phyloP scores from a whole-genome alignment of 2,329 filamentous ascomycete genomes.

The Aspergillus novoparasiticus region DNA sequence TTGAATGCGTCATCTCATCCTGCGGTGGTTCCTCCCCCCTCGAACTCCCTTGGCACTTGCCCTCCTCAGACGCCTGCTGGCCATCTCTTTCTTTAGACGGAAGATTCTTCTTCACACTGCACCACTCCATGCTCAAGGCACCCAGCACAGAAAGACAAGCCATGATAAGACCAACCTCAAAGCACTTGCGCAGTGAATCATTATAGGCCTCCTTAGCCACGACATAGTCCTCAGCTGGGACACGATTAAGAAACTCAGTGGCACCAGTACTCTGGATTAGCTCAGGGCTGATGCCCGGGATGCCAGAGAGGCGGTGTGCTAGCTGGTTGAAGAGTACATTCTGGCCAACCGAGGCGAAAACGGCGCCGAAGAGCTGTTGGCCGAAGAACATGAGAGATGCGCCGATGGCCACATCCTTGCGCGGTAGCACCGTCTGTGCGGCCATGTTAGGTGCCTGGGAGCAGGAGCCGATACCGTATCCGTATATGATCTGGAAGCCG shows the following conservation, averaged over 20 bases:
- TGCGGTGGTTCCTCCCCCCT: background rate
- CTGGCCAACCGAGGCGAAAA: constrained; percentile 53
- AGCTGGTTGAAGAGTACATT: constrained; percentile 8
- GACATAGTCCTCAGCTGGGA: background rate
- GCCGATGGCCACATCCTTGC: constrained; percentile 36
- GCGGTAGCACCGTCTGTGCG: constrained; percentile 35
- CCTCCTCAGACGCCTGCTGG: background rate
- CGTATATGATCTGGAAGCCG: constrained; percentile 39
- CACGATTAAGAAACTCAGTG: background rate
- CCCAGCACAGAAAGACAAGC: background rate
- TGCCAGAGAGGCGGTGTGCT: background rate
- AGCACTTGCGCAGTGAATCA: background rate
- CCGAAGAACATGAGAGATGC: constrained; percentile 39
- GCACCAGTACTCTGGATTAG: background rate
- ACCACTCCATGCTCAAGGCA: background rate
- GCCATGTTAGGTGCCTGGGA: constrained; percentile 40
- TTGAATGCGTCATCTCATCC: background rate
- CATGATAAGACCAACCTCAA: background rate
- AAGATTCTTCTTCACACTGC: background rate
- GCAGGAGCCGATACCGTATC: constrained; percentile 37
- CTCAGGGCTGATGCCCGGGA: background rate
- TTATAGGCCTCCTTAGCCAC: background rate
- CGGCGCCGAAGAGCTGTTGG: constrained; percentile 36
- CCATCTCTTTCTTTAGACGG: background rate
- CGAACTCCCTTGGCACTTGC: background rate